Evolutionary conservation across 495 filamentous ascomycete genomes (phyloP).

Genomic region (Xylaria palmicola): DNA sequence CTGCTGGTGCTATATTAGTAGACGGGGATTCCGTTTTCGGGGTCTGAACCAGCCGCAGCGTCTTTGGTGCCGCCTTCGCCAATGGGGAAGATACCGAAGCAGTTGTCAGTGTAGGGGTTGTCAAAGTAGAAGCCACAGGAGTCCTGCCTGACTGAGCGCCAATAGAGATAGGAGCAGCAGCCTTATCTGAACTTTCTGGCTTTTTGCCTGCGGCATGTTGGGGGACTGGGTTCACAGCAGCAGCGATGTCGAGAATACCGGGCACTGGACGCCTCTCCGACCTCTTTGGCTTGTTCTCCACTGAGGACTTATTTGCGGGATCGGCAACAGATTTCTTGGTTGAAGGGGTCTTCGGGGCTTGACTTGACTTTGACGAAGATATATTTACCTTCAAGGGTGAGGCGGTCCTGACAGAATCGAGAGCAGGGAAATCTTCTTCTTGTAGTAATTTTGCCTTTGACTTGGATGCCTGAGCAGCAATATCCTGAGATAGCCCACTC

Average conservation of each 20-base stretch:
- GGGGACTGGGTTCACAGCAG: conserved; percentile 43
- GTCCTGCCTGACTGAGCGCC: conserved; percentile 22
- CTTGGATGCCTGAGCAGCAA: conserved; percentile 42
- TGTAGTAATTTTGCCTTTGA: conserved; percentile 39
- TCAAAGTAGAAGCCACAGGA: conserved; percentile 43
- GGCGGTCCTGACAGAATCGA: conserved; percentile 40
- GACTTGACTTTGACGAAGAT: conserved; percentile 21
- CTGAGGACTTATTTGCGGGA: conserved; percentile 9
- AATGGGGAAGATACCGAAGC: conserved; percentile 48
- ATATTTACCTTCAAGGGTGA: conserved; percentile 24
- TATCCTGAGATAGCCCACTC: conserved; percentile 47
- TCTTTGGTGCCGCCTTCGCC: conserved; percentile 46
- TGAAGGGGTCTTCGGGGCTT: conserved; percentile 24
- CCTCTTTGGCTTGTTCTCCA: conserved; percentile 17
- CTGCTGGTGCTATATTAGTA: conserved; percentile 20
- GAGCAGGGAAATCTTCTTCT: conserved; percentile 61
- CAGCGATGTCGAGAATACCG: conserved; percentile 63
- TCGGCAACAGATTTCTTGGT: conserved; percentile 27
- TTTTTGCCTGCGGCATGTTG: conserved; percentile 26
- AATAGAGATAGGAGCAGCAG: conserved; percentile 11
- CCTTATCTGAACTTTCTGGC: conserved; percentile 33
- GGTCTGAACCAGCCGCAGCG: conserved; percentile 69
- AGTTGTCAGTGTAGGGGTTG: conserved; percentile 50
- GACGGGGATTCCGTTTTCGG: conserved; percentile 66
- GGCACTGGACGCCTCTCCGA: conserved; percentile 56